Evolutionary conservation across 2,329 filamentous ascomycete genomes (phyloP).

Genomic region (Colletotrichum echinochloae): DNA sequence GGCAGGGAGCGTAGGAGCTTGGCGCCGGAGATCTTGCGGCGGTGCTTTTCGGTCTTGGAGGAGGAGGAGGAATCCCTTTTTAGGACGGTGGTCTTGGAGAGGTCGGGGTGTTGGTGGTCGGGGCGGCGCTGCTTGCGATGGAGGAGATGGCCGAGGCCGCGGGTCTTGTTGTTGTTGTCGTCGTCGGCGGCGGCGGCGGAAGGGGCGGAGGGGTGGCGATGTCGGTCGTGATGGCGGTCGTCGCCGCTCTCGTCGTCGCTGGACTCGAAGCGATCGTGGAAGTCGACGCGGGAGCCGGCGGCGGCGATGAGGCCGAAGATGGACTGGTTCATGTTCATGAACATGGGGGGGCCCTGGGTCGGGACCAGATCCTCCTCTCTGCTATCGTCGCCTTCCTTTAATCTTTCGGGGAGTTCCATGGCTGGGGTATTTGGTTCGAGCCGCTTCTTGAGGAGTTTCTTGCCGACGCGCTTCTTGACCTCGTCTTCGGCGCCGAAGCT

Average conservation of each 20-base stretch:
- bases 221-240: conserved; percentile 46
- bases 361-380: conserved; percentile 60
- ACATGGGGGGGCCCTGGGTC: conserved; percentile 61
- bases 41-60: conserved; percentile 59
- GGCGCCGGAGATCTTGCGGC: conserved; percentile 66
- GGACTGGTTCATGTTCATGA: conserved; percentile 89
- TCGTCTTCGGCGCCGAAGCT: conserved; percentile 52
- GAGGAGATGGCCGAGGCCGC: conserved; percentile 20
- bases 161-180: not conserved
- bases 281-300: conserved; percentile 84
- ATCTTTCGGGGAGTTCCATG: conserved; percentile 65
- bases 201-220: not conserved
- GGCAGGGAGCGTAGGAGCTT: conserved; percentile 75
- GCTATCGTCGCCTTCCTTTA: conserved; percentile 64
- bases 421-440: conserved; percentile 53
- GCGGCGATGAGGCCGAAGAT: conserved; percentile 94
- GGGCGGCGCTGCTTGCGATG: conserved; percentile 55
- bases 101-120: conserved; percentile 45
- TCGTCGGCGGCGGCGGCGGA: no score
- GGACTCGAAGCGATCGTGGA: conserved; percentile 84
- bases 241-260: conserved; percentile 84
- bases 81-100: conserved; percentile 49
- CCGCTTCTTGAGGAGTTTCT: conserved; percentile 60
- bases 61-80: conserved; percentile 47
- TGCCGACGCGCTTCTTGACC: conserved; percentile 54